Conservation (phyloP, 2,329 filamentous ascomycete genomes). For the Hypomyces perniciosus region DNA sequence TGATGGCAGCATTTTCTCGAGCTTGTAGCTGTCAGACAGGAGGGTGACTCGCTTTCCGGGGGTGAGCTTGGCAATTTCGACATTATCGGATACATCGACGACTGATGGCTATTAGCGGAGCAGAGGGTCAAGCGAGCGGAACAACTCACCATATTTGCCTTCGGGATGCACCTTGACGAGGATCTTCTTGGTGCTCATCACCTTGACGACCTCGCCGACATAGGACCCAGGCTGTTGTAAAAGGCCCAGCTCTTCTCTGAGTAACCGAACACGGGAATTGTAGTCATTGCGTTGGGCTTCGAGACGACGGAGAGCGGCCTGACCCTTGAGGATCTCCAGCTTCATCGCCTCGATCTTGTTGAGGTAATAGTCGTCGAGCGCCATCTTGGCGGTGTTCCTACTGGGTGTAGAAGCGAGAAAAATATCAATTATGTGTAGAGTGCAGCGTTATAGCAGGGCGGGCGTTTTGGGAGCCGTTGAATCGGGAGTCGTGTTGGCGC, state of each 20-base stretch:
- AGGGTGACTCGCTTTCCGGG: conserved; percentile 96
- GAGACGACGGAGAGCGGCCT: conserved; percentile 87
- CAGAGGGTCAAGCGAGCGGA: neutral
- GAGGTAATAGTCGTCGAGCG: conserved; percentile 98
- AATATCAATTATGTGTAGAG: conserved; percentile 5
- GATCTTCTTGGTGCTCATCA: conserved; percentile 99
- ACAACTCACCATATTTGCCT: conserved; percentile 88
- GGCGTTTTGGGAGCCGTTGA: neutral
- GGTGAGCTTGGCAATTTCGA: conserved; percentile 93
- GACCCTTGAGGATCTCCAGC: conserved; percentile 98
- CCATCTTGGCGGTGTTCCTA: conserved; percentile 59
- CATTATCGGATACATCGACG: conserved; percentile 88
- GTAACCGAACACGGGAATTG: conserved; percentile 91
- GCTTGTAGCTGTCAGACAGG: conserved; percentile 94
- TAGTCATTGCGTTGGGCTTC: conserved; percentile 99
- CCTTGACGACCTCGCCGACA: conserved; percentile 99
- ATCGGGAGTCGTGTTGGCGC: conserved; percentile 8
- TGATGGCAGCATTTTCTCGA: conserved; percentile 96
- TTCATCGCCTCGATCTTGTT: conserved; percentile 99
- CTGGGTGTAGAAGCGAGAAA: conserved; percentile 1
- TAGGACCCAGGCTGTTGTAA: conserved; percentile 97
- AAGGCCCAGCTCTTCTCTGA: conserved; percentile 91
- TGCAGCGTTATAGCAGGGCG: neutral
- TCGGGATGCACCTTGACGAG: conserved; percentile 98
- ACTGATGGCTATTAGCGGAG: conserved; percentile 47